Evolutionary conservation across 2,329 filamentous ascomycete genomes (phyloP), one percentile per base, ranked within the genome.

Genomic region (Dactylonectria estremocensis): DNA sequence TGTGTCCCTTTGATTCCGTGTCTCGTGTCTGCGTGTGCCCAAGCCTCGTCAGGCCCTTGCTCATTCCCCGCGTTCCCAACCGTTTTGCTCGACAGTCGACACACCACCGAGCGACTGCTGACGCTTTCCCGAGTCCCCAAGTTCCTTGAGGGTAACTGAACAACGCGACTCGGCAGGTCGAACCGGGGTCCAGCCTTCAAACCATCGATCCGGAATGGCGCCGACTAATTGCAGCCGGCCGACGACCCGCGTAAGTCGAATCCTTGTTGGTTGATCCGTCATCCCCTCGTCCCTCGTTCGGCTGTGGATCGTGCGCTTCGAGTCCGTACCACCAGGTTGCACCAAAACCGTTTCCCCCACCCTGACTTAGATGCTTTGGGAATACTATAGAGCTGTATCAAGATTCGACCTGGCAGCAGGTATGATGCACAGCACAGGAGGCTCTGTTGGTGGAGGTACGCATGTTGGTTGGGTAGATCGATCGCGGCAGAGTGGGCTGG

Each of bases 201-300:
- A 16, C 48, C 35, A 18, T 69, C 59, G 49, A 48, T 67, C 56
- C 59, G 61, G 18, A 20, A 74, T 75, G 71, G 69, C 45, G 56
- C 31, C 55, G 43, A 66, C 67, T 61, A 67, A 61, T 61, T 40
- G 5, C 18, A 43, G 50, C 56, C 62, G 61, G 57, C 52, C 16
- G 57, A 46, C 56, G 62, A 68, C 64, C 63, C 53, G 45, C 65
- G 67, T 72, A 69, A 74, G 72, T 72, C 40, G 64, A 64, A 49
- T n/a, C 31, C 58, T 54, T 35, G 46, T 62, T 58, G 63, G 48
- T 62, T 62, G 59, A 62, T 54, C 60, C 55, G 31, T 31, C 40
- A 20, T 62, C 35, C 18, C 54, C 31, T 52, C n/a, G 35, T 56
- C 63, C 57, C 57, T 45, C 40, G 4, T 28, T 28, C 7, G 24